Percentiles rank a stretch among this genome's conserved stretches.
Evolutionary conservation across 257 asterid species (phyloP).

Genomic region (Ajuga chamaepitys): DNA sequence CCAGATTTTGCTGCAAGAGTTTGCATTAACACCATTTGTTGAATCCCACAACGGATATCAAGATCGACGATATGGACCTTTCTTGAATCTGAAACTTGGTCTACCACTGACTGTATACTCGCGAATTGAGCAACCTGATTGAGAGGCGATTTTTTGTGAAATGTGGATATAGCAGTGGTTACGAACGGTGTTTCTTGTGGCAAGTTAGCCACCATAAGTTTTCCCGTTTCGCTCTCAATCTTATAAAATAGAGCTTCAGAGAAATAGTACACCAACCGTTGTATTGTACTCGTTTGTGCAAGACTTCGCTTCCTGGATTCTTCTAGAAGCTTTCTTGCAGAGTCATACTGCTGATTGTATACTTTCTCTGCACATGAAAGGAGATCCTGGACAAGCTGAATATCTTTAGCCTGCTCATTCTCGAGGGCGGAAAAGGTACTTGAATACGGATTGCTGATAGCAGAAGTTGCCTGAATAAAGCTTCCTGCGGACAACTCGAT

Average conservation of each 20-base stretch:
- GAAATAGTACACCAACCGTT: slow-evolving; percentile 31
- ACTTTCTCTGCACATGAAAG: slow-evolving; percentile 42
- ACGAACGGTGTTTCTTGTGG: neutral
- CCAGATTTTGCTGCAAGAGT: slow-evolving; percentile 11
- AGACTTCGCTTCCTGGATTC: slow-evolving; percentile 18
- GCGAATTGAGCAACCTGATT: slow-evolving; percentile 29
- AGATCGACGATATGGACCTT: slow-evolving; percentile 30
- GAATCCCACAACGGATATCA: slow-evolving; percentile 25
- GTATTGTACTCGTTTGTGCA: slow-evolving; percentile 17
- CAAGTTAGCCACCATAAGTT: neutral
- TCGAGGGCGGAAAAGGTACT: slow-evolving; percentile 15
- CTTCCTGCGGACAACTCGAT: slow-evolving; percentile 38
- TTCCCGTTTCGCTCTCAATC: slow-evolving; percentile 35
- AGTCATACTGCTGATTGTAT: slow-evolving; percentile 20
- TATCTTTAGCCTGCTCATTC: slow-evolving; percentile 20
- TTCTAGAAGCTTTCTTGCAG: slow-evolving; percentile 23
- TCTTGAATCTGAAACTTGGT: slow-evolving; percentile 25
- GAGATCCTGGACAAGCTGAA: slow-evolving; percentile 38
- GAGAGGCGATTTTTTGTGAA: slow-evolving; percentile 20
- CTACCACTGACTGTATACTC: slow-evolving; percentile 32
- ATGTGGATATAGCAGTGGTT: neutral
- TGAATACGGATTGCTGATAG: slow-evolving; percentile 24
- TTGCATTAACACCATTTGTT: slow-evolving; percentile 24
- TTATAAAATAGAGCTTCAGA: slow-evolving; percentile 37
- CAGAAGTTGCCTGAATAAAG: slow-evolving; percentile 25